Conservation (phyloP, 495 filamentous ascomycete genomes). For the Aspergillus cavernicola region DNA sequence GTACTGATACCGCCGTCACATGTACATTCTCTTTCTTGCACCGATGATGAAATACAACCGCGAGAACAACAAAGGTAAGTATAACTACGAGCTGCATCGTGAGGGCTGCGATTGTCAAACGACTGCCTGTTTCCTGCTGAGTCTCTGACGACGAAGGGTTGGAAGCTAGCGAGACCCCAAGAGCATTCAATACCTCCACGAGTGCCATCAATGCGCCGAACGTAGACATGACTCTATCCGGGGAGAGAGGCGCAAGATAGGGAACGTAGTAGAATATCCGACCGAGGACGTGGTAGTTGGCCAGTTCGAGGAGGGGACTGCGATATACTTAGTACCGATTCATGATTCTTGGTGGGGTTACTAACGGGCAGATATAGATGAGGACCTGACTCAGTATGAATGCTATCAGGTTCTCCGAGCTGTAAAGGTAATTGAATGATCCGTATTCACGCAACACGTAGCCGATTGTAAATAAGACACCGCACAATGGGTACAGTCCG, state of each 20-base stretch:
- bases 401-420: constrained; percentile 37
- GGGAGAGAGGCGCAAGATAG: too few relatives aligned
- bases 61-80: constrained; percentile 49
- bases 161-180: constrained; percentile 52
- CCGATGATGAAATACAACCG: constrained; percentile 50
- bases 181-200: constrained; percentile 58
- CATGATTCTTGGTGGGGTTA: too few relatives aligned
- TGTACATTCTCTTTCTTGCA: constrained; percentile 24
- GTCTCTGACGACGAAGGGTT: constrained; percentile 36
- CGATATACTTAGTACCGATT: too few relatives aligned
- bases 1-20: constrained; percentile 39
- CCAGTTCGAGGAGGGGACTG: too few relatives aligned
- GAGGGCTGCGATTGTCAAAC: constrained; percentile 54
- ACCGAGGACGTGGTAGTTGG: too few relatives aligned
- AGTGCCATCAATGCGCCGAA: too few relatives aligned
- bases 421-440: constrained; percentile 21
- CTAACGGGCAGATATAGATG: constrained; percentile 50
- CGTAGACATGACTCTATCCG: too few relatives aligned
- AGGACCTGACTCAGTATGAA: constrained; percentile 52
- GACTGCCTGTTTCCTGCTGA: constrained; percentile 43
- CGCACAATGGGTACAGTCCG: constrained; percentile 34
- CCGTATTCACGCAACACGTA: constrained; percentile 50
- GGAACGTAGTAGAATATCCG: too few relatives aligned
- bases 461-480: constrained; percentile 39
- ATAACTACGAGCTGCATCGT: constrained; percentile 57